These are phyloP conservation scores for Pythium monospermum DNA, from an alignment of 352 stramenopile genomes.

Conservation along the genomic window DNA sequence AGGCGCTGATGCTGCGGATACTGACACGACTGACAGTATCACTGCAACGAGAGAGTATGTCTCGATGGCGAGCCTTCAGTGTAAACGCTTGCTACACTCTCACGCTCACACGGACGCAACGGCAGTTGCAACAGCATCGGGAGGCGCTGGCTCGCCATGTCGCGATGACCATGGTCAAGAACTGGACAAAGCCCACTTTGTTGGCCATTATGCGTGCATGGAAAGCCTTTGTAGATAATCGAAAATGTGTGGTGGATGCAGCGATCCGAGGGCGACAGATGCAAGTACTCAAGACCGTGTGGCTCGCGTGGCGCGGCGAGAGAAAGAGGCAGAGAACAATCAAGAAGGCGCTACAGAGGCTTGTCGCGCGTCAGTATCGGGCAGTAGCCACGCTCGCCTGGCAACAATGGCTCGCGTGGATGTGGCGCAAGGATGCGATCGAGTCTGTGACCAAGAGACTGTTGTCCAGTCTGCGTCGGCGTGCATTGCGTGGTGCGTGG, in stretches of 20 bases:
- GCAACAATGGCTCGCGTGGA: neutral
- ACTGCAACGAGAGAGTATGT: neutral
- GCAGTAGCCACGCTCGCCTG: neutral
- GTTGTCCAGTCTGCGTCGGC: neutral
- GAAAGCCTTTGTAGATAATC: neutral
- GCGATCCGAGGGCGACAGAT: too few relatives aligned
- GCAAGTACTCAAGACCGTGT: neutral
- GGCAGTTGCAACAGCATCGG: slow-evolving; percentile 5
- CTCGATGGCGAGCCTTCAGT: neutral
- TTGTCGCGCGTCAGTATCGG: neutral
- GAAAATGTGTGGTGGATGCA: neutral
- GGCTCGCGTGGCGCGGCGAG: neutral
- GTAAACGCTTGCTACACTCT: neutral
- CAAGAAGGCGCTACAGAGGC: neutral
- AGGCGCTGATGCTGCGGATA: neutral
- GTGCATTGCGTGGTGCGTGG: slow-evolving; percentile 9
- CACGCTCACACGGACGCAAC: neutral
- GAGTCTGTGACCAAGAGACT: neutral
- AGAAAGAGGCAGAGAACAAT: neutral
- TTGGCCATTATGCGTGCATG: neutral
- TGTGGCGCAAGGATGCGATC: neutral
- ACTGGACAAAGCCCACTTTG: slow-evolving; percentile 8
- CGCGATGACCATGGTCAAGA: slow-evolving; percentile 1
- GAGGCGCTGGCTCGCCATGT: slow-evolving; percentile 8
- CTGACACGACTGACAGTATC: neutral